A percentile compares a stretch with the other conserved stretches of the same genome.
Conservation (phyloP, 2,329 filamentous ascomycete species). For the Diaporthe amygdali region DNA sequence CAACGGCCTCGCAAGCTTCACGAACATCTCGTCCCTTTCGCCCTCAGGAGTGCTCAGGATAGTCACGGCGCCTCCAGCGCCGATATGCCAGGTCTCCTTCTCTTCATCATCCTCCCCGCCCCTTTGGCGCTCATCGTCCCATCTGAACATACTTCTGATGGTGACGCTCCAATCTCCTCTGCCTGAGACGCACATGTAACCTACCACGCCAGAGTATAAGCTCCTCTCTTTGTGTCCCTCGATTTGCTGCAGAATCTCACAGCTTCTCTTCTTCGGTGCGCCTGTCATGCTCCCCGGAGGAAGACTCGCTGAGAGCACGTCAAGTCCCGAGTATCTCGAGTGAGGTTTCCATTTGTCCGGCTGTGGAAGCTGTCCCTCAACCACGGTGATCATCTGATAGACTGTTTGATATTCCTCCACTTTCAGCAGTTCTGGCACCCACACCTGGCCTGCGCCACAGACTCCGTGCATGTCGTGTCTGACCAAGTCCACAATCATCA, state of each 20-base stretch:
- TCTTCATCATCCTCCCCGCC: slow-evolving; percentile 35
- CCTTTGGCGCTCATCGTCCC: slow-evolving; percentile 66
- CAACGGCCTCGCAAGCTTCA: slow-evolving; percentile 68
- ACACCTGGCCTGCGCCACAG: slow-evolving; percentile 74
- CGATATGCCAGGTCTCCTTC: slow-evolving; percentile 77
- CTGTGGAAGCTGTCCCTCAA: slow-evolving; percentile 69
- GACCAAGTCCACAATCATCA: slow-evolving; percentile 98
- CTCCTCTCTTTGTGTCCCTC: slow-evolving; percentile 70
- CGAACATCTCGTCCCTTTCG: slow-evolving; percentile 91
- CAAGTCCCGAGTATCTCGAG: slow-evolving; percentile 64
- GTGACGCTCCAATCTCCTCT: slow-evolving; percentile 90
- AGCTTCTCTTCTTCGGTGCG: slow-evolving; percentile 91
- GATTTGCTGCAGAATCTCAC: slow-evolving; percentile 76
- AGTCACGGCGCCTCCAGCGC: slow-evolving; percentile 90
- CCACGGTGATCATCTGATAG: slow-evolving; percentile 88
- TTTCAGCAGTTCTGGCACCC: slow-evolving; percentile 78
- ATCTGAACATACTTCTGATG: slow-evolving; percentile 81
- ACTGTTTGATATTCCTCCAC: slow-evolving; percentile 93
- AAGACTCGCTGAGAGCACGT: slow-evolving; percentile 77
- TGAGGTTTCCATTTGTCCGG: slow-evolving; percentile 18
- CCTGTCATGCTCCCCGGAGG: slow-evolving; percentile 97
- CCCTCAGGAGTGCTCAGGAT: slow-evolving; percentile 78
- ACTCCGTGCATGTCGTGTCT: slow-evolving; percentile 90
- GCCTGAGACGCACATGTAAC: slow-evolving; percentile 87
- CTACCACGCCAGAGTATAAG: slow-evolving; percentile 87